Evolutionary conservation across 495 filamentous ascomycete species (phyloP).

Genomic region (Annulohypoxylon bovei): DNA sequence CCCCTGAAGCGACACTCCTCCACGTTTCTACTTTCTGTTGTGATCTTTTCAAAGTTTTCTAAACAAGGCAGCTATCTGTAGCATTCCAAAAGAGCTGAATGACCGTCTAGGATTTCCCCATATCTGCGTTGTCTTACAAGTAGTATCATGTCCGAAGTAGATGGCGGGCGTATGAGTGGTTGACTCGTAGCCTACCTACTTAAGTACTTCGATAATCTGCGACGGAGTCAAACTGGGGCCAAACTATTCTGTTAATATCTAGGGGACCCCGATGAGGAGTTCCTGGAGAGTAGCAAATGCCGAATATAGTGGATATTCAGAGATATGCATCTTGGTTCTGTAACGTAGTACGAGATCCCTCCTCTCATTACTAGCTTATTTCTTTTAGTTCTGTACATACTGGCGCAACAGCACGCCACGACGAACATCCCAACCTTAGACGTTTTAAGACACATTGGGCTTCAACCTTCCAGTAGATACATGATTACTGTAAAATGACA

Average conservation of each 20-base stretch:
- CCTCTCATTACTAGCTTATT: conserved; percentile 23
- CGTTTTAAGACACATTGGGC: conserved; percentile 12
- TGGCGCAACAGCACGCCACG: conserved; percentile 15
- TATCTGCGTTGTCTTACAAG: conserved; percentile 12
- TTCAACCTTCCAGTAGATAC: background rate
- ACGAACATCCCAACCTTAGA: background rate
- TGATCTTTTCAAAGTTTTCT: conserved; percentile 18
- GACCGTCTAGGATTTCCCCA: background rate
- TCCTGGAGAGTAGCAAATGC: conserved; percentile 16
- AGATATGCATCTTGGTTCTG: conserved; percentile 22
- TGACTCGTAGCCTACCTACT: background rate
- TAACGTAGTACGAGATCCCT: conserved; percentile 37
- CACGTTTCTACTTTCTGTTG: conserved; percentile 22
- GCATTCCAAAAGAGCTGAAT: conserved; percentile 6
- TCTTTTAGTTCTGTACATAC: conserved; percentile 24
- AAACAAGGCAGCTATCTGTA: background rate
- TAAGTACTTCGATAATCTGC: background rate
- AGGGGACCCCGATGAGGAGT: background rate
- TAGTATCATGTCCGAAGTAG: conserved; percentile 15
- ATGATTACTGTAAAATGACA: background rate
- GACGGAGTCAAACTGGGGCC: background rate
- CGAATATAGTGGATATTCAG: conserved; percentile 14
- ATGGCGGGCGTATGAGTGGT: conserved; percentile 18
- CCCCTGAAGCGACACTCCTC: conserved; percentile 16
- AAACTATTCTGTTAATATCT: background rate